These are phyloP conservation scores for Aspergillus intermedius DNA, from an alignment of 2,329 filamentous ascomycete species.

Conservation along the genomic window DNA sequence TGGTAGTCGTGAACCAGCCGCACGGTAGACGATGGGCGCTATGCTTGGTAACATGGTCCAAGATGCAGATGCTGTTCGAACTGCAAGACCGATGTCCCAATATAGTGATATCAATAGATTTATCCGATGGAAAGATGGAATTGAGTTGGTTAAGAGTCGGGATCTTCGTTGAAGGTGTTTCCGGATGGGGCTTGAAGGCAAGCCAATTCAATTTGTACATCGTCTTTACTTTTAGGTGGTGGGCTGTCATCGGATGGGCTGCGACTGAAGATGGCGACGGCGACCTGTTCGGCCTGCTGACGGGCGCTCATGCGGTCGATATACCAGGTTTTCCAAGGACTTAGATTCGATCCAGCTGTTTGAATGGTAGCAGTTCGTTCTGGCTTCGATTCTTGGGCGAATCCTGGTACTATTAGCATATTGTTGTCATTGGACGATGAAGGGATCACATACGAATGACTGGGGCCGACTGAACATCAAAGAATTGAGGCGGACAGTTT, in stretches of 20 bases:
- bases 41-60: too few relatives aligned
- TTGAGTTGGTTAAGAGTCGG: not conserved
- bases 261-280: constrained; percentile 32
- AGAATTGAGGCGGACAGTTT: constrained; percentile 25
- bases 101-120: not conserved
- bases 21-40: not conserved
- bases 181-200: constrained; percentile 30
- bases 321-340: constrained; percentile 33
- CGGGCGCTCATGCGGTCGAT: constrained; percentile 26
- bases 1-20: not conserved
- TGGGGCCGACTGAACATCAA: constrained; percentile 28
- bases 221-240: constrained; percentile 19
- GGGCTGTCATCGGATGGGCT: constrained; percentile 22
- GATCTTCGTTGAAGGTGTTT: constrained; percentile 10
- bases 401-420: constrained; percentile 17
- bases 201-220: constrained; percentile 30
- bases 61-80: not conserved
- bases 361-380: constrained; percentile 20
- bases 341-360: constrained; percentile 20
- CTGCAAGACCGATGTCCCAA: not conserved
- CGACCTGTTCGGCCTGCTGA: constrained; percentile 31
- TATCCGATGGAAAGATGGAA: not conserved
- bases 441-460: constrained; percentile 22
- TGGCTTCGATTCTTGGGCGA: constrained; percentile 25
- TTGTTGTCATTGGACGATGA: constrained; percentile 1